Base-by-base conservation (phyloP, 2,329 filamentous ascomycete genomes). In the Fusarium foetens region DNA sequence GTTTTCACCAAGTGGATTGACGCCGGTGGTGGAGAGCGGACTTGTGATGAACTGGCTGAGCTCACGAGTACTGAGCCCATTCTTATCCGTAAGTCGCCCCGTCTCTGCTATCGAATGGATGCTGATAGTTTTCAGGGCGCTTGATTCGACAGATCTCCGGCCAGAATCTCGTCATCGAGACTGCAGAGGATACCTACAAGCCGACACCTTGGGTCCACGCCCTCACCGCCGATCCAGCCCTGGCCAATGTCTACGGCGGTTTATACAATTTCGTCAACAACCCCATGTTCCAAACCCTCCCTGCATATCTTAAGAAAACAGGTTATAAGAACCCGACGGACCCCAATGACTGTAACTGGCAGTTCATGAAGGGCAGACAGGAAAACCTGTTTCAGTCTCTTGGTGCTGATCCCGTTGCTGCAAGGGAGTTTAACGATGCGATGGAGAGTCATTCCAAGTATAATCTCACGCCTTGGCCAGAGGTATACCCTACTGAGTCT, bases 381-480 rank as follows among this genome's bases (percentile, higher is more conserved):
- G 66, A 73, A 38, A 80, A 73, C 17, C 67, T 82, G 42, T 83
- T 82, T 64, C 59, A 79, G 19, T 78, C 79, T 23, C 64, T 83
- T n/a, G 74, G 69, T 42, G 64, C 75, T 10, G 71, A 82, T 31
- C 75, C 78, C 6, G 53, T 59, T 8, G 75, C 80, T n/a, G 76
- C 76, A 1, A 63, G 73, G 8, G 74, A 79, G 45, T 82, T 83
- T 65, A 79, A 79, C 43, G 75, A 80, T 58, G 78, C 78, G 5
- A 83, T 83, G 81, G 77, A 81, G 60, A 81, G 80, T 59, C 80
- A 83, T 58, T 81, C 80, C 27, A 78, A 78, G 52, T 79, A 80
- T 68, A 83, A 82, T 58, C 75, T 82, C 33, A 80, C 79, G 8
- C 68, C 80, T 13, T 83, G 81, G 82, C 71, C 78, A 1, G 79